phyloP scores from a whole-genome alignment of 164 flowering plant species.

The Piper betle region DNA sequence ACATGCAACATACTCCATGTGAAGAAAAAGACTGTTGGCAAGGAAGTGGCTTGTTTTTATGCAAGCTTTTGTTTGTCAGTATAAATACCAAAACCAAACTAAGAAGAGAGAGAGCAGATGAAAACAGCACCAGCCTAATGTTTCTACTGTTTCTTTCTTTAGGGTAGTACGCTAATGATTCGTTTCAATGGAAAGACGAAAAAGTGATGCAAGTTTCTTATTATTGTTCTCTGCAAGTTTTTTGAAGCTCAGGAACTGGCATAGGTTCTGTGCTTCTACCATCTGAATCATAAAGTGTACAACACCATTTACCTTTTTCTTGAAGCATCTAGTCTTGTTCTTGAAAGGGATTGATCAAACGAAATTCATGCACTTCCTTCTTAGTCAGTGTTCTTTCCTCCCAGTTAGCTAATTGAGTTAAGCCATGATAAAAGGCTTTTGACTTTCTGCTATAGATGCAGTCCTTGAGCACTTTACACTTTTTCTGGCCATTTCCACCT shows the following conservation, averaged over 20 bases:
- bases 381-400: neutral
- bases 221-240: neutral
- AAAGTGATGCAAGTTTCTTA: conserved; percentile 24
- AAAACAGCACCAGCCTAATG: neutral
- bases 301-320: neutral
- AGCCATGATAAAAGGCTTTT: neutral
- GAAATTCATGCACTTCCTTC: neutral
- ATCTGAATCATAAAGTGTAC: neutral
- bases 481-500: neutral
- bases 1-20: too few species aligned
- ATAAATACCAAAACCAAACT: too few species aligned
- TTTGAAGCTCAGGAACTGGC: conserved; percentile 1
- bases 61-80: neutral
- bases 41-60: neutral
- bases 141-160: neutral
- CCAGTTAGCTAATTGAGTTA: neutral
- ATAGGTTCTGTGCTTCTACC: neutral
- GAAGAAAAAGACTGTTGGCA: neutral
- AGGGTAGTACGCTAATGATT: too few species aligned
- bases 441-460: neutral
- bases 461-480: neutral
- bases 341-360: neutral
- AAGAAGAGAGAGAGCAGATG: neutral
- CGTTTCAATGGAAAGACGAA: conserved; percentile 16
- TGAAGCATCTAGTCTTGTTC: neutral